A percentile compares a stretch with the other conserved stretches of the same genome.
Conservation (phyloP, 1,284 basidiomycete species). For the Cutaneotrichosporon cyanovorans region DNA sequence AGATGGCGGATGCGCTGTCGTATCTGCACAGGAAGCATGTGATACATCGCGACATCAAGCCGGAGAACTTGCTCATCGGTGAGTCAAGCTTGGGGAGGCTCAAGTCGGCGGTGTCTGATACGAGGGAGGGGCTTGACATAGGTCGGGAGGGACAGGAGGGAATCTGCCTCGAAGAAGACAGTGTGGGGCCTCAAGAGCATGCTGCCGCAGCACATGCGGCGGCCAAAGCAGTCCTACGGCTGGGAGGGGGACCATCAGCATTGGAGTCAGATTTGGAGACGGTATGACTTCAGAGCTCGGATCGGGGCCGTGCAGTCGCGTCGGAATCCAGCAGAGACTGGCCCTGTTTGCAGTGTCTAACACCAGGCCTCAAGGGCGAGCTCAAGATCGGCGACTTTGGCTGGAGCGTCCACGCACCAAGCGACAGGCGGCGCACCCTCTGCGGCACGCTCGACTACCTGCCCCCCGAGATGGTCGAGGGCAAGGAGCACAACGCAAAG, state of each 20-base stretch:
- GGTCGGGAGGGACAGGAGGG: no score
- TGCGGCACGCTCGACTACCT: slow-evolving; percentile 97
- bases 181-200: no score
- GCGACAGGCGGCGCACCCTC: slow-evolving; percentile 76
- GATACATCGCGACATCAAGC: slow-evolving; percentile 98
- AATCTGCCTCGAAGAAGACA: no score
- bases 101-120: no score
- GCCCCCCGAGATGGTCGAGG: slow-evolving; percentile 97
- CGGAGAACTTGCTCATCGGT: slow-evolving; percentile 90
- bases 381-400: slow-evolving; percentile 99
- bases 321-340: background rate
- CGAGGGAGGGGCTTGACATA: no score
- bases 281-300: no score
- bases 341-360: no score
- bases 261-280: no score
- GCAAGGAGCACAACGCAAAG: slow-evolving; percentile 48
- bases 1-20: slow-evolving; percentile 92
- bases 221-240: no score
- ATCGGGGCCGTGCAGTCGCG: background rate
- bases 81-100: background rate
- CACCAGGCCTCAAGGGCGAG: slow-evolving; percentile 69
- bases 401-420: slow-evolving; percentile 96
- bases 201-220: no score
- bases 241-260: no score
- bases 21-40: slow-evolving; percentile 96